Evolutionary conservation across 2,329 filamentous ascomycete species (phyloP), one percentile per base, ranked within the genome.

Genomic region (Aspergillus pseudonomiae): DNA sequence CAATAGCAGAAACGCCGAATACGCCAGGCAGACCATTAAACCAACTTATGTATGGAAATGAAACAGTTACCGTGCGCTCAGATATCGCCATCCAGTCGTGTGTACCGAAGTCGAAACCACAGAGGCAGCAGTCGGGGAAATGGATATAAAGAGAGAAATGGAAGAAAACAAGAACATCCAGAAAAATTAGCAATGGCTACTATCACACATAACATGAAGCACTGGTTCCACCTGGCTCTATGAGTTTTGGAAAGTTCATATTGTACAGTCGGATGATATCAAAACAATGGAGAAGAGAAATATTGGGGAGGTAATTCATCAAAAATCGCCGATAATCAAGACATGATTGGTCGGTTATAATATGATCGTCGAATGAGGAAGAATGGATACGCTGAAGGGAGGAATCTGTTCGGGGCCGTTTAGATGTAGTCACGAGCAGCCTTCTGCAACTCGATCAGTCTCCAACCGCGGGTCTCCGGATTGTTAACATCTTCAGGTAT

Each of bases 391-490:
- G 53, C 24, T 34, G 43, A 58, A 57, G 12, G 46, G 32, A n/a
- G 6, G 50, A 16, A 46, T 11, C 19, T 14, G 28, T 57, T 30
- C 30, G 30, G 24, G 24, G 48, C 54, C 45, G 60, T 65, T 88
- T 83, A 91, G 68, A 90, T 89, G 73, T 91, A 98, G 81, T 99
- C 95, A 74, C 95, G 88, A 61, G 92, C 94, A 78, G 93, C 96
- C 89, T 99, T 99, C 80, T 99, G 95, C 84, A 99, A 88, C 83
- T 99, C 95, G 75, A 99, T 98, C 78, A 99, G 83, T 74, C 94
- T 90, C 95, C 95, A 99, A 36, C 95, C 95, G 75, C 94, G 87
- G 12, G 95, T 99, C 82, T 99, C 95, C 2, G 93, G 92, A 79
- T 99, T 98, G 83, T 90, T 94, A 70, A 98, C 94, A 71, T 99